Evolutionary conservation across 139 green algal genomes (phyloP).

Genomic region (Chlamydomonas eustigma): DNA sequence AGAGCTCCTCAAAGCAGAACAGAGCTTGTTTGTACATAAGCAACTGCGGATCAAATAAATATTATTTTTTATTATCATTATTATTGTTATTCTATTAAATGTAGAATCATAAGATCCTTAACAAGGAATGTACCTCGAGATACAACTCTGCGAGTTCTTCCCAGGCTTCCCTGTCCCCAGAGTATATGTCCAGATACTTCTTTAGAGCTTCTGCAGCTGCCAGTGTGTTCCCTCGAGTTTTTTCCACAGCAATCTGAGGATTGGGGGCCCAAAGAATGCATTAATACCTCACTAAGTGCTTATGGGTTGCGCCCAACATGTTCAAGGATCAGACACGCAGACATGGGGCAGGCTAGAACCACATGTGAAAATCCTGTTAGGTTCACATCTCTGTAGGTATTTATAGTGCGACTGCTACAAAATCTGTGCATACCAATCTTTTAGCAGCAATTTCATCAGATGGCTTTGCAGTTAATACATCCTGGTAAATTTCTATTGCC

Average conservation of each 20-base stretch:
- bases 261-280: too few species aligned
- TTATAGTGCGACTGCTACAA: too few species aligned
- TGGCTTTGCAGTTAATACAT: background rate
- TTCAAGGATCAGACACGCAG: too few species aligned
- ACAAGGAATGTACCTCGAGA: conserved; percentile 46
- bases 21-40: conserved; percentile 74
- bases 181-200: conserved; percentile 62
- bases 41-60: conserved; percentile 31
- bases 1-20: conserved; percentile 83
- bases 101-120: background rate
- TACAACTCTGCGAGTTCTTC: conserved; percentile 82
- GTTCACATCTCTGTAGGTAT: too few species aligned
- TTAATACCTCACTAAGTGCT: too few species aligned
- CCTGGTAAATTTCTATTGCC: background rate
- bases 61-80: too few species aligned
- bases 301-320: too few species aligned
- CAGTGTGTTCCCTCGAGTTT: conserved; percentile 43
- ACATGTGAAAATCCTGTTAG: too few species aligned
- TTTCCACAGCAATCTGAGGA: conserved; percentile 42
- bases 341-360: too few species aligned
- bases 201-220: conserved; percentile 56
- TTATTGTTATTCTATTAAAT: too few species aligned
- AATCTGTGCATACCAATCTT: background rate
- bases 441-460: background rate
- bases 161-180: conserved; percentile 72